Evolutionary conservation across 2,329 filamentous ascomycete species (phyloP).

Genomic region (Didymella exigua): DNA sequence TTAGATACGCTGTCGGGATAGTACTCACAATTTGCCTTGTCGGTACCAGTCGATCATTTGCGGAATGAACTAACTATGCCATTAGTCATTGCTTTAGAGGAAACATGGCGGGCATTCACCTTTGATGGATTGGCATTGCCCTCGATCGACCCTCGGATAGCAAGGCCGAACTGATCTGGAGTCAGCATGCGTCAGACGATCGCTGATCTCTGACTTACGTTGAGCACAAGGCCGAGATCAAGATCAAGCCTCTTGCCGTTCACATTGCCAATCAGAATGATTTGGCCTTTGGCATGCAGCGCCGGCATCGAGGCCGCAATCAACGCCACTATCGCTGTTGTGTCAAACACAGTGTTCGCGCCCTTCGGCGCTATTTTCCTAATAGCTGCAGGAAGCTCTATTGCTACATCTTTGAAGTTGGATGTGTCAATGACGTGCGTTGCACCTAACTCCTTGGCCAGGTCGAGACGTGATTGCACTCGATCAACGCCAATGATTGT

Average conservation of each 20-base stretch:
- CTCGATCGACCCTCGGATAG: conserved; percentile 57
- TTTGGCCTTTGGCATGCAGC: conserved; percentile 54
- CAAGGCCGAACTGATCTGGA: conserved; percentile 47
- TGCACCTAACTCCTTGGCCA: conserved; percentile 48
- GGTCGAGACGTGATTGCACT: conserved; percentile 39
- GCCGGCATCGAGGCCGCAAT: conserved; percentile 52
- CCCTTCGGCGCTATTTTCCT: conserved; percentile 47
- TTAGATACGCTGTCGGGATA: background rate
- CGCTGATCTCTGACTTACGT: conserved; percentile 15
- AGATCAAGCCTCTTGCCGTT: conserved; percentile 52
- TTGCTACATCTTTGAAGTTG: conserved; percentile 15
- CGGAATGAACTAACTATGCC: conserved; percentile 48
- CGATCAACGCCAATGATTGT: conserved; percentile 49
- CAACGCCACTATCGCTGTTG: conserved; percentile 54
- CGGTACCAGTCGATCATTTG: conserved; percentile 57
- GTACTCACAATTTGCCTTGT: conserved; percentile 50
- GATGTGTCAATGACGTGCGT: conserved; percentile 49
- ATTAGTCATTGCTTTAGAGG: too few species aligned
- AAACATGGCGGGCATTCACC: conserved; percentile 8
- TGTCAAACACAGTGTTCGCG: conserved; percentile 57
- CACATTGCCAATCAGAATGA: conserved; percentile 58
- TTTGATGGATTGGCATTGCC: conserved; percentile 51
- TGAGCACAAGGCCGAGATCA: conserved; percentile 55
- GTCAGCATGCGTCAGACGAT: background rate
- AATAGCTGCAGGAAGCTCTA: conserved; percentile 45